These are phyloP conservation scores for Lizonia empirigonia DNA, from an alignment of 2,329 filamentous ascomycete species.

Conservation along the genomic window DNA sequence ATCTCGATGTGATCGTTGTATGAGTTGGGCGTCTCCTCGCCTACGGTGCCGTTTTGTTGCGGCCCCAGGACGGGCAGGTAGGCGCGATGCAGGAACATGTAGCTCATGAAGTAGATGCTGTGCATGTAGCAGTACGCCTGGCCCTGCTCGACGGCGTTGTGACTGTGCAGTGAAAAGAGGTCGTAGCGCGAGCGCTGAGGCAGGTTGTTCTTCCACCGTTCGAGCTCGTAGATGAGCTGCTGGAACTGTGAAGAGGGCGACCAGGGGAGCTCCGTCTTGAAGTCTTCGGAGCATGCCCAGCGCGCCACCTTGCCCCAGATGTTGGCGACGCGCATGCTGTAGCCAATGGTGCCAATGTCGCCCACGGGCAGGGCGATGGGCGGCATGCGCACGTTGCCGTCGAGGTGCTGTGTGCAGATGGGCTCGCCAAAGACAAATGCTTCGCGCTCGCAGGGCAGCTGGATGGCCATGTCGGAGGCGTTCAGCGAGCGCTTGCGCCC, in stretches of 20 bases:
- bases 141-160: slow-evolving; percentile 51
- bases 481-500: slow-evolving; percentile 46
- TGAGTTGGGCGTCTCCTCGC: slow-evolving; percentile 41
- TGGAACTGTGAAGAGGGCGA: slow-evolving; percentile 44
- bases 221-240: slow-evolving; percentile 43
- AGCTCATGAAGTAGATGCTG: slow-evolving; percentile 50
- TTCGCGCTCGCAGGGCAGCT: slow-evolving; percentile 49
- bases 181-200: slow-evolving; percentile 47
- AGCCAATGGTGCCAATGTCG: slow-evolving; percentile 48
- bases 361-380: slow-evolving; percentile 36
- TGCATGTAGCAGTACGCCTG: slow-evolving; percentile 52
- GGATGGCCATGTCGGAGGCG: slow-evolving; percentile 46
- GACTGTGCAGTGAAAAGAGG: slow-evolving; percentile 47
- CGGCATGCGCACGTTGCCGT: slow-evolving; percentile 40
- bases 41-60: slow-evolving; percentile 30
- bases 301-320: slow-evolving; percentile 51
- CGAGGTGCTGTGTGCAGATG: slow-evolving; percentile 43
- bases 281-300: slow-evolving; percentile 48
- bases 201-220: slow-evolving; percentile 44
- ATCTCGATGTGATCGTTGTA: slow-evolving; percentile 41
- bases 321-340: slow-evolving; percentile 49
- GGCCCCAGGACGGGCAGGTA: slow-evolving; percentile 49
- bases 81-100: slow-evolving; percentile 51
- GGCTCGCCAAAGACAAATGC: slow-evolving; percentile 49
- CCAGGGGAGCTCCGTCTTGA: slow-evolving; percentile 48